Evolutionary conservation across 2,329 filamentous ascomycete genomes (phyloP), one percentile per base, ranked within the genome.

Genomic region (Fusarium paranaense): DNA sequence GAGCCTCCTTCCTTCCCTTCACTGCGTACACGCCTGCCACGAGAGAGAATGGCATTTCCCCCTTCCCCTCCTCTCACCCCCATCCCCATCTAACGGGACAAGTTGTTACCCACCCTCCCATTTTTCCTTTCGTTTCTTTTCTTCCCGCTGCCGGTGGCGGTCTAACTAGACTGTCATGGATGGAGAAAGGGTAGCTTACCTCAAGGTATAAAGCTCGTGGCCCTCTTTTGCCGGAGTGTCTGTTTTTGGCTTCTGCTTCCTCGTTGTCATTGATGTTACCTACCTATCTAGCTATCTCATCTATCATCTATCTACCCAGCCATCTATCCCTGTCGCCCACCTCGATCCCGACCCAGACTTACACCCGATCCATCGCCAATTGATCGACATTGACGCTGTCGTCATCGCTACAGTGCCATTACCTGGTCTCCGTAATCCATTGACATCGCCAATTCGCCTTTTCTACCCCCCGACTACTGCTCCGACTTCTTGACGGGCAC

Each of bases 1-100:
- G 20, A 11, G 58, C 20, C 47, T 52, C 47, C 25, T 50, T 50
- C 25, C 45, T 27, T 57, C 45, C 30, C 30, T 38, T 75, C 65
- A 73, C 74, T 76, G 65, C 64, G 47, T 66, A 18, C 69, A 73
- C 74, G 67, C 66, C 73, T 67, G 59, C 65, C 9, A 32, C 30
- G 9, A 16, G 14, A 16, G 40, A 66, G 25, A 56, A 38, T 65
- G 40, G 35, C 42, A 52, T 45, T 30, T 18, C 22, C 45, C 54
- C 52, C 30, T 50, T 30, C 20, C 61, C 35, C 27, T 32, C 52
- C 47, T 52, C 47, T 30, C 25, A 27, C 25, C 25, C 25, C 45
- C 25, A 50, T 27, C 45, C 38, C 45, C 45, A 47, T 47, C 45
- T 50, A 16, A 50, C 25, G 25, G 25, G 9, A 58, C 38, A 60